Evolutionary conservation across 208 protist species (phyloP).

Genomic region (Acanthamoeba culbertsoni): DNA sequence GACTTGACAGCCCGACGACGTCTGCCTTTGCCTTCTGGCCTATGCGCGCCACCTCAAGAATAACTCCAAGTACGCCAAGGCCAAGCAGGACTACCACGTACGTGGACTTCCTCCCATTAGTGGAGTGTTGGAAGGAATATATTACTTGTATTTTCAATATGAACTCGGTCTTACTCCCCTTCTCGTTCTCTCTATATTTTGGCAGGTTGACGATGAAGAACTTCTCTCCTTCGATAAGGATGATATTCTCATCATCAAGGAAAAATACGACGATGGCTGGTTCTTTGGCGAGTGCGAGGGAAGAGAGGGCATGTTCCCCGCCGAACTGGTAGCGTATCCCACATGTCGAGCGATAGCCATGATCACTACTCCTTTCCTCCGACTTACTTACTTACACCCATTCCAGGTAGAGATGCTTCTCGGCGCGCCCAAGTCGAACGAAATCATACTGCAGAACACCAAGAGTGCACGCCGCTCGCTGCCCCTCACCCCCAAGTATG

Average conservation of each 20-base stretch:
- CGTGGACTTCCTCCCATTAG: background rate
- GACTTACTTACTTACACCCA: background rate
- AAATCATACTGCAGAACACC: constrained; percentile 53
- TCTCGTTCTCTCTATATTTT: background rate
- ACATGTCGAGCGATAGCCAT: background rate
- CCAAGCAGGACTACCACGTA: constrained; percentile 41
- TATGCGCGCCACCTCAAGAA: constrained; percentile 48
- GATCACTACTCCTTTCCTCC: background rate
- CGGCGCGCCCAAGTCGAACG: constrained; percentile 52
- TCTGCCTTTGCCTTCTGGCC: constrained; percentile 40
- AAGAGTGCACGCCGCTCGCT: background rate
- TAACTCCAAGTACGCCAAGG: constrained; percentile 63
- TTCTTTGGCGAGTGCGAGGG: constrained; percentile 43
- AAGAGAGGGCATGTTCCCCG: constrained; percentile 40
- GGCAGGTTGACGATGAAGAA: constrained; percentile 25
- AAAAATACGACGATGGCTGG: constrained; percentile 47
- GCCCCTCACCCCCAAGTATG: background rate
- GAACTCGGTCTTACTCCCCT: background rate
- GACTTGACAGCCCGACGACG: background rate
- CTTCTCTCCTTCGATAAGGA: constrained; percentile 49
- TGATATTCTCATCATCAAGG: constrained; percentile 51
- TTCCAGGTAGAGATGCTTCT: background rate
- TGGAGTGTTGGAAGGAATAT: no score
- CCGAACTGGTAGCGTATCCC: background rate
- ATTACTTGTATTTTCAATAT: background rate